phyloP scores from a whole-genome alignment of 2,329 filamentous ascomycete genomes.

The Diaporthe batatas region DNA sequence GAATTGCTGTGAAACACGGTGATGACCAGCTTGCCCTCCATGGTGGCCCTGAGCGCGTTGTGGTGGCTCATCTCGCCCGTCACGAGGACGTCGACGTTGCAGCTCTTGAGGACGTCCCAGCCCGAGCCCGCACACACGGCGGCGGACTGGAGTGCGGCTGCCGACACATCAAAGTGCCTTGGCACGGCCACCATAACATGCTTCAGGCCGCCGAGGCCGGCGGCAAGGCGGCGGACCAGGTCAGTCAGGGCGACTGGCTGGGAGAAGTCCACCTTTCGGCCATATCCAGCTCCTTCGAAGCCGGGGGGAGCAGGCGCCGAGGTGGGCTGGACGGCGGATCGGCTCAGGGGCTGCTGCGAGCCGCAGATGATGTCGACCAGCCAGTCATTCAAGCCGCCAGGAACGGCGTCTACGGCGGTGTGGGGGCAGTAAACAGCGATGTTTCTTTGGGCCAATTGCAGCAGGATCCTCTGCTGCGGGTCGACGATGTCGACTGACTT shows the following conservation, averaged over 20 bases:
- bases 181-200: conserved; percentile 51
- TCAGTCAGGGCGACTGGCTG: conserved; percentile 55
- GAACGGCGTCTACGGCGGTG: conserved; percentile 91
- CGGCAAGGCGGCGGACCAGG: conserved; percentile 69
- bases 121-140: conserved; percentile 94
- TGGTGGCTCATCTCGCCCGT: conserved; percentile 96
- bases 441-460: conserved; percentile 85
- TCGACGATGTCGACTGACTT: conserved; percentile 89
- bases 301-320: conserved; percentile 55
- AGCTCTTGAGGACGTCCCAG: conserved; percentile 77
- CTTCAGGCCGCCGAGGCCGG: conserved; percentile 74
- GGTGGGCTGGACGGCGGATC: conserved; percentile 62
- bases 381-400: conserved; percentile 92
- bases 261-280: conserved; percentile 61
- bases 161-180: conserved; percentile 47
- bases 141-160: conserved; percentile 71
- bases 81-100: conserved; percentile 83
- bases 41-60: conserved; percentile 86
- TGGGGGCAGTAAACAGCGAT: conserved; percentile 97
- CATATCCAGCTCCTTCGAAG: conserved; percentile 66
- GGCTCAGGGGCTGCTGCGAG: conserved; percentile 49
- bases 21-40: conserved; percentile 85
- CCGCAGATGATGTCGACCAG: conserved; percentile 86
- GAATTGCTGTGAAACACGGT: conserved; percentile 94
- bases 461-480: conserved; percentile 86